These are phyloP conservation scores for Boletus semigastroideus DNA, from an alignment of 1,284 basidiomycete species.

Conservation along the genomic window DNA sequence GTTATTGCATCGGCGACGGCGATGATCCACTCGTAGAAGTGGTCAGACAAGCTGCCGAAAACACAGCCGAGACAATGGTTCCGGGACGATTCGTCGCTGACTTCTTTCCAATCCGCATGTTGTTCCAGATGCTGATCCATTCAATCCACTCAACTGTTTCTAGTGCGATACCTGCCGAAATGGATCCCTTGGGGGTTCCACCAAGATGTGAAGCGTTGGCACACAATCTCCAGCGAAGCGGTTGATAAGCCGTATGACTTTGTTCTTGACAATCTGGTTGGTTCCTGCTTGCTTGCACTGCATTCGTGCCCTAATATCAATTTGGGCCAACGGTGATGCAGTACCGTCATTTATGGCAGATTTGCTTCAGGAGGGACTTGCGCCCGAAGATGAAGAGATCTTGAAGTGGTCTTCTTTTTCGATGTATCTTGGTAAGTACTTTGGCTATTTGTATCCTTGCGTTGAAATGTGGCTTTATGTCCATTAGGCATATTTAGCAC, in stretches of 20 bases:
- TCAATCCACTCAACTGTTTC: no score
- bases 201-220: neutral
- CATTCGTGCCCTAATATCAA: neutral
- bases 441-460: neutral
- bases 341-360: neutral
- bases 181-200: constrained; percentile 2
- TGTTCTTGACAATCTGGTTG: neutral
- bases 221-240: neutral
- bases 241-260: neutral
- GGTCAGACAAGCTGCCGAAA: neutral
- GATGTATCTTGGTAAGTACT: neutral
- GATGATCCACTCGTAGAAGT: neutral
- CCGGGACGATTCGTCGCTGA: constrained; percentile 31
- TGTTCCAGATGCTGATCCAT: neutral
- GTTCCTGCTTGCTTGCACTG: neutral
- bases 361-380: neutral
- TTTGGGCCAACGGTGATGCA: neutral
- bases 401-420: neutral
- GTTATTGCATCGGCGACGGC: neutral
- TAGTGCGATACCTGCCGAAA: constrained; percentile 40
- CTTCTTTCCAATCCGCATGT: constrained; percentile 28
- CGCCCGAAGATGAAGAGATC: neutral
- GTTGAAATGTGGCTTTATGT: neutral
- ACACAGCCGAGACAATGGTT: neutral
- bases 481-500: no score